phyloP scores from a whole-genome alignment of 2,329 filamentous ascomycete species.

The Fusarium ramigenum region DNA sequence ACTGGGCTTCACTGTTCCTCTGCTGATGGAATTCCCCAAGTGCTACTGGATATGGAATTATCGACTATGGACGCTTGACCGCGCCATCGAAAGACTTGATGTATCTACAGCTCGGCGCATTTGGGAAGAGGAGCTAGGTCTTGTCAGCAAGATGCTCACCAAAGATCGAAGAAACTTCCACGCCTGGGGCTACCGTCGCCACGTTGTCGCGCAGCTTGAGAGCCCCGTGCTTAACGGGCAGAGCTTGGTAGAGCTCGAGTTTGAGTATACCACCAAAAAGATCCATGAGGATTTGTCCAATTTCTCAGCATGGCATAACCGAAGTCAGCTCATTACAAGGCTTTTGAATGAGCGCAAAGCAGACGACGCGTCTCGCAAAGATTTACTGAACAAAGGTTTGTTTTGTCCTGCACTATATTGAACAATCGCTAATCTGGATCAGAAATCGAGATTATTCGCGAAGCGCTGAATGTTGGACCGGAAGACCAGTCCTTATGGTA shows the following conservation, averaged over 20 bases:
- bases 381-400: slow-evolving; percentile 76
- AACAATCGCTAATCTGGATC: slow-evolving; percentile 1
- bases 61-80: slow-evolving; percentile 82
- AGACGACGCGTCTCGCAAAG: slow-evolving; percentile 67
- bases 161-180: slow-evolving; percentile 94
- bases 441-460: slow-evolving; percentile 80
- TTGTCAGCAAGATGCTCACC: slow-evolving; percentile 88
- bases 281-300: slow-evolving; percentile 87
- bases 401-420: background rate
- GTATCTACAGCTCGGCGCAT: slow-evolving; percentile 65
- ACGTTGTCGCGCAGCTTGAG: slow-evolving; percentile 81
- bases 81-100: slow-evolving; percentile 73
- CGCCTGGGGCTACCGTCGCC: slow-evolving; percentile 90
- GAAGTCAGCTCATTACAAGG: slow-evolving; percentile 82
- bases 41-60: slow-evolving; percentile 99
- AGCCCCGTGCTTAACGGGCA: slow-evolving; percentile 58
- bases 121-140: slow-evolving; percentile 84
- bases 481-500: slow-evolving; percentile 98
- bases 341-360: slow-evolving; percentile 77
- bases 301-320: slow-evolving; percentile 96
- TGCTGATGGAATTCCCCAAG: slow-evolving; percentile 88
- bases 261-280: slow-evolving; percentile 91
- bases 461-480: slow-evolving; percentile 86
- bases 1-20: slow-evolving; percentile 81
- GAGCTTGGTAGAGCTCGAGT: slow-evolving; percentile 82